phyloP scores from a whole-genome alignment of 2,329 filamentous ascomycete species.

The Paraphaeosphaeria minitans region DNA sequence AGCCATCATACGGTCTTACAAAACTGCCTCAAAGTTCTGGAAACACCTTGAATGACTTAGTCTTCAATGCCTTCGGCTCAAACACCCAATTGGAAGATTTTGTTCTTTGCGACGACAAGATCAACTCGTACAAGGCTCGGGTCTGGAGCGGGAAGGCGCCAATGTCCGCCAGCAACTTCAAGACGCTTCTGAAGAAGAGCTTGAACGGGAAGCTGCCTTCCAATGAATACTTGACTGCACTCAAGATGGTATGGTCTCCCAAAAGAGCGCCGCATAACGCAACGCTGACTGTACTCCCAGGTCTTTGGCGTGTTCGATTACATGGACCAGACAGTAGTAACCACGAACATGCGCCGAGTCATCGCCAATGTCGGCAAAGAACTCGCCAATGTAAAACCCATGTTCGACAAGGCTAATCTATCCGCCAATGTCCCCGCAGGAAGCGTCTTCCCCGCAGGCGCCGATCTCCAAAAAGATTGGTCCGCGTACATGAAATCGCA shows the following conservation, averaged over 20 bases:
- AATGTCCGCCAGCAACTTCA: not conserved
- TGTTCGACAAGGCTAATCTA: not conserved
- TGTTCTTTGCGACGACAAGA: not conserved
- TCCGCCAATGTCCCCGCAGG: not conserved
- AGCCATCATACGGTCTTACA: not conserved
- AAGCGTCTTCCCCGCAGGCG: not conserved
- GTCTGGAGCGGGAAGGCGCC: not conserved
- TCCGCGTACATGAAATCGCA: not conserved
- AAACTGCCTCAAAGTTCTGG: too few relatives aligned
- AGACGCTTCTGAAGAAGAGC: not conserved
- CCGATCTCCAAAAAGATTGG: not conserved
- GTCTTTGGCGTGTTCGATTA: not conserved
- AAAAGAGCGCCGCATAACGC: too few relatives aligned
- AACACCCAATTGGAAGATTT: not conserved
- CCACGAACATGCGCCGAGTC: not conserved
- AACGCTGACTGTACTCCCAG: not conserved
- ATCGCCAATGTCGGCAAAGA: not conserved
- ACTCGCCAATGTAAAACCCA: not conserved
- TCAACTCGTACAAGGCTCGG: constrained; percentile 1
- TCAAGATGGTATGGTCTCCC: not conserved
- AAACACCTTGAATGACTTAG: not conserved
- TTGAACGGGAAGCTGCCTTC: not conserved
- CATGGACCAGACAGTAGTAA: not conserved
- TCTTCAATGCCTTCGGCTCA: not conserved
- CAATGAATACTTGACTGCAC: not conserved